These are phyloP conservation scores for Jacaranda copaia DNA, from an alignment of 257 asterid species.

Conservation along the genomic window DNA sequence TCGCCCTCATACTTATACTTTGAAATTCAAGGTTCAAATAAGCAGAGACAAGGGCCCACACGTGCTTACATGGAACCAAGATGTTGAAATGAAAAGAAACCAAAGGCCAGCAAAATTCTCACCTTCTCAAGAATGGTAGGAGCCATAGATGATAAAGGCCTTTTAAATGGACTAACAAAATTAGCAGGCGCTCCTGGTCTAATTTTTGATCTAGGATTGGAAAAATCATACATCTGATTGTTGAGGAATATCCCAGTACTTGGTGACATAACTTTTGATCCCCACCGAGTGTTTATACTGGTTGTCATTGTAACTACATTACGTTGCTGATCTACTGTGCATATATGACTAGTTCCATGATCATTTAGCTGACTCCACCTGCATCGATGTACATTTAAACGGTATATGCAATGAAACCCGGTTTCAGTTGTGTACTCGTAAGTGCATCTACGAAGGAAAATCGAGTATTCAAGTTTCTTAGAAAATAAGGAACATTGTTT, in stretches of 20 bases:
- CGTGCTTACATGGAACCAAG: too few relatives aligned
- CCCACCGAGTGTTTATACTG: constrained; percentile 48
- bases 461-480: too few relatives aligned
- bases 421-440: too few relatives aligned
- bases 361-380: constrained; percentile 61
- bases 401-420: background rate
- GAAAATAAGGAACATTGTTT: constrained; percentile 6
- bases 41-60: too few relatives aligned
- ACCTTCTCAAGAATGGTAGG: constrained; percentile 56
- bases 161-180: constrained; percentile 52
- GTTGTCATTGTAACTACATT: constrained; percentile 55
- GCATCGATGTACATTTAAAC: constrained; percentile 2
- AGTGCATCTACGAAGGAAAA: too few relatives aligned
- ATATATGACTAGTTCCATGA: constrained; percentile 59
- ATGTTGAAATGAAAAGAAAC: background rate
- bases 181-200: constrained; percentile 57
- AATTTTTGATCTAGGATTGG: constrained; percentile 40
- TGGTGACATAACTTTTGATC: constrained; percentile 47
- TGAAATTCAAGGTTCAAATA: too few relatives aligned
- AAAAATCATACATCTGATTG: constrained; percentile 64
- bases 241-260: constrained; percentile 65
- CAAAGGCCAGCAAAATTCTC: background rate
- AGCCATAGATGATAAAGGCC: constrained; percentile 66
- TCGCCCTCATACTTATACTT: too few relatives aligned
- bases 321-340: constrained; percentile 49